Conservation (phyloP, 177 flowering plant genomes). For the Vitis hybrid region DNA sequence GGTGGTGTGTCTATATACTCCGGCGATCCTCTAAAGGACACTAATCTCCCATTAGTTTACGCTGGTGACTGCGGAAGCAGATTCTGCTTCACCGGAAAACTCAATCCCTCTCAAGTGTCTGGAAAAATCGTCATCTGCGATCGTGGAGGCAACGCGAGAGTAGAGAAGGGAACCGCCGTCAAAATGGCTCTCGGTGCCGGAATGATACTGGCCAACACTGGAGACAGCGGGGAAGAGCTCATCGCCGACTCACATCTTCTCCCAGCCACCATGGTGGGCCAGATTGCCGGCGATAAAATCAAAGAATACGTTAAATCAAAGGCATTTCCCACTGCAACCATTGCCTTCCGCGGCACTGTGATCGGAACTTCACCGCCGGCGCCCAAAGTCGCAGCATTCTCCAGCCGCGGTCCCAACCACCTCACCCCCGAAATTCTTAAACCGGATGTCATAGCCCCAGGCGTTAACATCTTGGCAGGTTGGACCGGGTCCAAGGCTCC, state of each 20-base stretch:
- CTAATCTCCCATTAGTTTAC: conserved; percentile 46
- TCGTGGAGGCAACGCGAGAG: conserved; percentile 86
- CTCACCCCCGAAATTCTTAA: conserved; percentile 74
- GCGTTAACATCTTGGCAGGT: conserved; percentile 83
- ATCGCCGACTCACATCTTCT: conserved; percentile 79
- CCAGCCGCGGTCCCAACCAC: conserved; percentile 86
- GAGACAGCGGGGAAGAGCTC: conserved; percentile 79
- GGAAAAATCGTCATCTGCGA: conserved; percentile 90
- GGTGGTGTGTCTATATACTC: conserved; percentile 68
- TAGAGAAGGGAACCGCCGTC: conserved; percentile 81
- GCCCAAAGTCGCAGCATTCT: conserved; percentile 81
- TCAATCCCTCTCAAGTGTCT: conserved; percentile 46
- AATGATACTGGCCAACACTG: conserved; percentile 79
- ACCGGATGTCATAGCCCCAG: conserved; percentile 94
- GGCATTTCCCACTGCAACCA: conserved; percentile 54
- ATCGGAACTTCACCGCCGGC: conserved; percentile 61
- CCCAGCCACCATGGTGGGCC: conserved; percentile 83
- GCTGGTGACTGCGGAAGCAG: conserved; percentile 53
- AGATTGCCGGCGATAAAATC: conserved; percentile 54
- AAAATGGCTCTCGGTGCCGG: conserved; percentile 77
- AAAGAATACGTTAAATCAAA: conserved; percentile 35
- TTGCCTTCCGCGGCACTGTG: conserved; percentile 69
- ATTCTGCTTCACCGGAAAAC: conserved; percentile 46
- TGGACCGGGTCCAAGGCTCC: conserved; percentile 81
- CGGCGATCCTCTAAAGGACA: conserved; percentile 38